Base-by-base conservation (phyloP, 345 rosid genomes). In the Populus nigra region DNA sequence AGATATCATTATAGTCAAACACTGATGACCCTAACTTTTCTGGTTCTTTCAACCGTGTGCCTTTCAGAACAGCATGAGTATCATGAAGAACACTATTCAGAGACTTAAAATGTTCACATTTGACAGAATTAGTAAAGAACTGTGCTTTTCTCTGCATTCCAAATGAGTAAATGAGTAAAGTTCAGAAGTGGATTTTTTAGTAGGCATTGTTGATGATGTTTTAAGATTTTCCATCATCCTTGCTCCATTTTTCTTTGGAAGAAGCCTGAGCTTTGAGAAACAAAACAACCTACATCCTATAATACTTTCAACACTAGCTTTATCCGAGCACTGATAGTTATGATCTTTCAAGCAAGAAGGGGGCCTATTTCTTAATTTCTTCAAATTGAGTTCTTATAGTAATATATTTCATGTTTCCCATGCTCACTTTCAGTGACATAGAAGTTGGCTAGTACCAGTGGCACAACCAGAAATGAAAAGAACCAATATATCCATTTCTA, bases 401-500 rank as follows among this genome's bases (percentile, higher is more conserved):
- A 94, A 77, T 76, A 87, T 13, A 86, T 65, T 29, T 88, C 89
- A 31, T 85, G 86, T 82, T 88, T 88, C 59, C 94, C 94, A 84
- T 81, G 85, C 84, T 91, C 91, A 77, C 81, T 90, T 89, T 94
- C 98, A 45, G 97, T 91, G 68, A 85, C 89, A 76, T 93, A 91
- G 85, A 94, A 94, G 81, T 93, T 87, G 71, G 93, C 86, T 83
- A n/a, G 85, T 55, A 93, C 84, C 77, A 94, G 17, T 68, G 93
- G 92, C 78, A 86, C 89, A 78, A 94, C 88, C 76, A 94, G 77
- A 83, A 53, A 77, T 13, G 88, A 81, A 75, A 94, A 94, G 71
- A 93, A 85, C 98, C 98, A 93, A 82, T 83, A 83, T 73, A 90
- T 88, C 98, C 98, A 94, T 79, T 87, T 91, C 65, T 72, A 75